phyloP scores from a whole-genome alignment of 306 rosid genomes.

The Glycine latifolia region DNA sequence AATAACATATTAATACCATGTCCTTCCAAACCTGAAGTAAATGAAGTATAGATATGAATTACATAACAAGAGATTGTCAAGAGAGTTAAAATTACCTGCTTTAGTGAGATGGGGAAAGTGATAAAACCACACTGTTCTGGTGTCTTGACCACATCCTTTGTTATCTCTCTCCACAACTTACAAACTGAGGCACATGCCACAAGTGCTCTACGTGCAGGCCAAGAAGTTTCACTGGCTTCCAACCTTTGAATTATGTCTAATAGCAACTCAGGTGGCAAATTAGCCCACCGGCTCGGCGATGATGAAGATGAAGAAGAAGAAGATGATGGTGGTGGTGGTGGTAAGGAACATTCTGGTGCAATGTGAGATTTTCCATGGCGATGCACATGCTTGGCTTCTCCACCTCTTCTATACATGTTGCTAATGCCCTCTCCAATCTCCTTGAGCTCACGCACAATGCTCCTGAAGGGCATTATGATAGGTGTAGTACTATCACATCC shows the following conservation, averaged over 20 bases:
- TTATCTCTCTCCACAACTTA: slow-evolving; percentile 78
- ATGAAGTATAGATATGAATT: neutral
- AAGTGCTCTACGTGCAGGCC: slow-evolving; percentile 85
- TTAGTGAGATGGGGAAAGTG: slow-evolving; percentile 89
- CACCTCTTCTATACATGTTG: slow-evolving; percentile 61
- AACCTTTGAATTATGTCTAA: slow-evolving; percentile 85
- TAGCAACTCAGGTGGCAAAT: slow-evolving; percentile 84
- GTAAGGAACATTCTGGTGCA: slow-evolving; percentile 72
- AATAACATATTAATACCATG: slow-evolving; percentile 31
- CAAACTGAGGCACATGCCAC: slow-evolving; percentile 95
- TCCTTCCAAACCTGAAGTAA: slow-evolving; percentile 15
- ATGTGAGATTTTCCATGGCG: slow-evolving; percentile 77
- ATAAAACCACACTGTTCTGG: slow-evolving; percentile 82
- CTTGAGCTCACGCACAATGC: slow-evolving; percentile 62
- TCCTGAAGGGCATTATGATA: slow-evolving; percentile 66
- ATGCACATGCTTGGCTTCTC: slow-evolving; percentile 51
- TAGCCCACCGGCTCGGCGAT: slow-evolving; percentile 74
- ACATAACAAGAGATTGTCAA: neutral
- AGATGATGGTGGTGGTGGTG: slow-evolving; percentile 7
- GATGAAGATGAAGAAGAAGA: neutral
- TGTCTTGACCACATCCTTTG: slow-evolving; percentile 80
- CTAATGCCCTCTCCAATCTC: slow-evolving; percentile 67
- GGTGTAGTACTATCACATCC: slow-evolving; percentile 37
- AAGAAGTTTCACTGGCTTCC: slow-evolving; percentile 74
- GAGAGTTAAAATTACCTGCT: slow-evolving; percentile 66